Conservation (phyloP, 164 flowering plant species). For the Tetrastigma voinierianum region DNA sequence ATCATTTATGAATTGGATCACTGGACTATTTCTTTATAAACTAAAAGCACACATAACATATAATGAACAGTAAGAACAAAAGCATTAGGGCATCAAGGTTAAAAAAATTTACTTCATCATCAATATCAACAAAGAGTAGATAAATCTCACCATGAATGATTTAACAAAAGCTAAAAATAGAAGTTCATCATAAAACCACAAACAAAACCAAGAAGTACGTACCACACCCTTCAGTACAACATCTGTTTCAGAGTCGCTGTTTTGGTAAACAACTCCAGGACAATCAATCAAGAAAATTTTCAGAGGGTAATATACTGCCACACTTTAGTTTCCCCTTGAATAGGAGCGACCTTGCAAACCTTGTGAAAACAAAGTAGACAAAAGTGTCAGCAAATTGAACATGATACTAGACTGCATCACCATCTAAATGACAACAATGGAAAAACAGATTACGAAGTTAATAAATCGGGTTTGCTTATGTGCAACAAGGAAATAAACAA, state of each 20-base stretch:
- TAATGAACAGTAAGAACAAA: too few species aligned
- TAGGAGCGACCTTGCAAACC: slow-evolving; percentile 99
- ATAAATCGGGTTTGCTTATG: too few species aligned
- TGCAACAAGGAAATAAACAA: not conserved
- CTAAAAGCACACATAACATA: too few species aligned
- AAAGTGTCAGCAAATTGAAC: slow-evolving; percentile 7
- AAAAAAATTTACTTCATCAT: not conserved
- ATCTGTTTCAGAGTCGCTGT: slow-evolving; percentile 89
- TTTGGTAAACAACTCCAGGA: slow-evolving; percentile 98
- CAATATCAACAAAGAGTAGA: not conserved
- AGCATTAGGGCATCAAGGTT: too few species aligned
- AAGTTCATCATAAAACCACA: not conserved
- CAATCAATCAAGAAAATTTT: slow-evolving; percentile 94
- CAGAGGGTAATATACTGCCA: slow-evolving; percentile 97
- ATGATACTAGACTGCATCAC: not conserved
- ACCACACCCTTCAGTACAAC: slow-evolving; percentile 98
- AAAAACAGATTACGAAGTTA: not conserved
- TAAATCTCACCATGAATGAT: not conserved
- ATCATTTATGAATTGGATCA: too few species aligned
- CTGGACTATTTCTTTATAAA: too few species aligned
- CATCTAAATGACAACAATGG: not conserved
- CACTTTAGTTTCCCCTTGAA: slow-evolving; percentile 98
- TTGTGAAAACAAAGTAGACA: slow-evolving; percentile 23
- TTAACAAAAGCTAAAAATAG: not conserved
- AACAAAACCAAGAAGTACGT: slow-evolving; percentile 22